These are phyloP conservation scores for Extremus antarcticus DNA, from an alignment of 495 filamentous ascomycete species.

Conservation along the genomic window DNA sequence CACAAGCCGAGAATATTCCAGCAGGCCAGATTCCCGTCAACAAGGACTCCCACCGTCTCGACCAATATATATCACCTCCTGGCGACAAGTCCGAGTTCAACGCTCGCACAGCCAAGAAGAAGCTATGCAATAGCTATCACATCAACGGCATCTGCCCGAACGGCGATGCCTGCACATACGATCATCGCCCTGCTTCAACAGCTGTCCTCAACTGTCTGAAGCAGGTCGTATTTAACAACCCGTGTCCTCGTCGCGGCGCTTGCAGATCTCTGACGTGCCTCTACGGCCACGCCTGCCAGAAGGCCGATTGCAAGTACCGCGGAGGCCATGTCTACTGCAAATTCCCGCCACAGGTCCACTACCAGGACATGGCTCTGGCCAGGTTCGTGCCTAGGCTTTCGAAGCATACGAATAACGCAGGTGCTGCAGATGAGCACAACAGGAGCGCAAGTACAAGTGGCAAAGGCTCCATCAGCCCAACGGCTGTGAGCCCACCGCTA, in stretches of 20 bases:
- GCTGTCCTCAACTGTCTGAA: constrained; percentile 15
- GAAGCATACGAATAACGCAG: background rate
- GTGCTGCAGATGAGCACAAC: background rate
- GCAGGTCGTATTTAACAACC: constrained; percentile 13
- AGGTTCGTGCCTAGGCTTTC: background rate
- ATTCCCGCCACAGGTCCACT: constrained; percentile 3
- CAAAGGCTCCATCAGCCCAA: background rate
- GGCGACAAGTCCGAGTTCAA: constrained; percentile 15
- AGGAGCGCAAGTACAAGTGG: background rate
- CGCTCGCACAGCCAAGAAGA: constrained; percentile 15
- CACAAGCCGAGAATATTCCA: constrained; percentile 5
- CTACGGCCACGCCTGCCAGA: constrained; percentile 26
- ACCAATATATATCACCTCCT: constrained; percentile 13
- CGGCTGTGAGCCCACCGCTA: background rate
- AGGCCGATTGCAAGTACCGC: constrained; percentile 9
- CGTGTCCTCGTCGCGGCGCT: constrained; percentile 18
- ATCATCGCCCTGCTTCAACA: constrained; percentile 15
- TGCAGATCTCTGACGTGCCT: constrained; percentile 20
- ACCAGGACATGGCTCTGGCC: constrained; percentile 4
- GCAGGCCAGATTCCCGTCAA: constrained; percentile 23
- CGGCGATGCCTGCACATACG: constrained; percentile 18
- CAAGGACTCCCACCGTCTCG: constrained; percentile 20
- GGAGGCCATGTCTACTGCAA: constrained; percentile 14
- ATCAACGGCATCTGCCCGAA: constrained; percentile 14
- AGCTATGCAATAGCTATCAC: constrained; percentile 26